These are phyloP conservation scores for Aspergillus bridgeri DNA, from an alignment of 495 filamentous ascomycete genomes.

Conservation along the genomic window DNA sequence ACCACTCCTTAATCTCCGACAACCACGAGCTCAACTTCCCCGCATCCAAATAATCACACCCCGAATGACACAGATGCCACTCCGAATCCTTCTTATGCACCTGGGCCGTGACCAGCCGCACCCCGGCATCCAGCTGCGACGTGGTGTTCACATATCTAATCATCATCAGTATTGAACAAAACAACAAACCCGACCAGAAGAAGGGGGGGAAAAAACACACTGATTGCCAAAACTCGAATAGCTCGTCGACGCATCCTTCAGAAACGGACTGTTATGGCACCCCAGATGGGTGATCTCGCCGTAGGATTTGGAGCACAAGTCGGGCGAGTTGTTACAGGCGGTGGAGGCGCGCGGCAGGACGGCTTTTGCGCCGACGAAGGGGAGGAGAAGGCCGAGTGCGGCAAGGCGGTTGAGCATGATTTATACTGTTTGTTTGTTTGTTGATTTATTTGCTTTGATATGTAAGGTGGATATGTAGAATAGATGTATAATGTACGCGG, in stretches of 20 bases:
- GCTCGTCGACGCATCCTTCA: conserved; percentile 46
- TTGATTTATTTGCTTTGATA: neutral
- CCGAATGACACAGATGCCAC: conserved; percentile 64
- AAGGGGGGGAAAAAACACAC: conserved; percentile 26
- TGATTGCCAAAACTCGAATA: conserved; percentile 63
- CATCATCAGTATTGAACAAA: neutral
- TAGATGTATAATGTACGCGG: too few relatives aligned
- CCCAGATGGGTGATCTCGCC: conserved; percentile 62
- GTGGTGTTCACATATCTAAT: conserved; percentile 63
- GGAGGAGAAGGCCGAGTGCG: conserved; percentile 32
- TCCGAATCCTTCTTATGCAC: conserved; percentile 57
- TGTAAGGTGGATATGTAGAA: too few relatives aligned
- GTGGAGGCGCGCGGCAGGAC: conserved; percentile 30
- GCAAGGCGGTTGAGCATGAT: conserved; percentile 26
- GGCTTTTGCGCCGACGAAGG: conserved; percentile 29
- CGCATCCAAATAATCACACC: conserved; percentile 62
- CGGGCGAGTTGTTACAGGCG: conserved; percentile 61
- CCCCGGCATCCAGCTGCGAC: conserved; percentile 64
- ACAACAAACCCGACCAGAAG: neutral
- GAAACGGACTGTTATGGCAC: conserved; percentile 61
- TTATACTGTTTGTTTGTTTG: neutral
- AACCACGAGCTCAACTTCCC: conserved; percentile 63
- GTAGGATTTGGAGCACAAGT: conserved; percentile 56
- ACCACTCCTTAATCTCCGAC: conserved; percentile 58
- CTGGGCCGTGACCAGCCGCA: conserved; percentile 69